Base-by-base conservation (phyloP, 441 rosid genomes). In the Populus hybrid region DNA sequence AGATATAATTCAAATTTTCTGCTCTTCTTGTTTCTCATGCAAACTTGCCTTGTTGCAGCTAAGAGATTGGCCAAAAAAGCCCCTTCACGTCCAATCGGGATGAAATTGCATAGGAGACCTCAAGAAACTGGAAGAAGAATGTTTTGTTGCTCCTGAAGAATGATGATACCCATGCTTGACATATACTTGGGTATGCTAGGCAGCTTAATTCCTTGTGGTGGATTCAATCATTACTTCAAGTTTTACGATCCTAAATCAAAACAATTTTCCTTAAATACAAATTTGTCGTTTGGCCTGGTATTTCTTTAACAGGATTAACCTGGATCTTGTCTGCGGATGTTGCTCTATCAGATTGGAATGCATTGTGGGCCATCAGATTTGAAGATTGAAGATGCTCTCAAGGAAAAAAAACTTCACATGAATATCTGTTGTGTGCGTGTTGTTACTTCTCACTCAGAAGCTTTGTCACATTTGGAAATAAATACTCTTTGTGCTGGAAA, bases 1-100 rank as follows among this genome's bases (percentile, higher is more conserved):
- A 72, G 40, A 32, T 36, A n/a, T 76, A 21, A 26, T 10, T 34
- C 20, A 26, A 8, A 54, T 69, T 5, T 6, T 65, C 8, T 8
- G 59, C 36, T 75, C 4, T 36, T 30, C 24, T 30, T n/a, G 3
- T 5, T 69, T 59, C 81, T 80, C 23, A 66, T 26, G 46, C 20
- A 63, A 35, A 67, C 69, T 66, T 80, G 46, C 54, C 73, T 70
- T 79, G 14, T 80, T 80, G 84, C 90, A 92, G 97, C 92, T 20
- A 88, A 88, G 80, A 84, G 90, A 83, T 69, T 92, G 76, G 91
- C 83, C 14, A 88, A 83, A 82, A 90, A 90, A 76, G 83, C 71
- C 66, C 94, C 97, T 68, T 78, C 80, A 0, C 88, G 90, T 42
- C 84, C 88, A 23, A 76, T 82, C 14, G 97, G 97, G 70, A 90